These are phyloP conservation scores for Phytopythium cucurbitacearum DNA, from an alignment of 352 stramenopile genomes.

Conservation along the genomic window DNA sequence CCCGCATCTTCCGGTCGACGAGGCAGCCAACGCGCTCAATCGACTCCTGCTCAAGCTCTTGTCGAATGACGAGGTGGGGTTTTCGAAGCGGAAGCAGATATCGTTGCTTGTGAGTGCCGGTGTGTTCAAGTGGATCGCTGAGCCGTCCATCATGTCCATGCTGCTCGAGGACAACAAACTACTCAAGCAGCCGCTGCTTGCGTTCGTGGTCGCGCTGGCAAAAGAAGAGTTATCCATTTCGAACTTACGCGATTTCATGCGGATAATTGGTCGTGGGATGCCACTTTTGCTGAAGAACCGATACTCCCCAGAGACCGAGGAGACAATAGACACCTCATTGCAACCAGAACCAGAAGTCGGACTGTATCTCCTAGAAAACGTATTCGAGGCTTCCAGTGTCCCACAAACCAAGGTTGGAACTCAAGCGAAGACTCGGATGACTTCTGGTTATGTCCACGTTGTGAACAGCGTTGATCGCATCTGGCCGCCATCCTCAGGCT, in stretches of 20 bases:
- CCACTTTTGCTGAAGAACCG: conserved; percentile 30
- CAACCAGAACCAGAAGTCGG: conserved; percentile 22
- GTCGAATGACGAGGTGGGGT: conserved; percentile 29
- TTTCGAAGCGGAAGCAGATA: conserved; percentile 49
- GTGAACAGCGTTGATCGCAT: conserved; percentile 50
- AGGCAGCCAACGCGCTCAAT: conserved; percentile 24
- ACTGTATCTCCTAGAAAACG: conserved; percentile 32
- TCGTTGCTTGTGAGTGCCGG: conserved; percentile 44
- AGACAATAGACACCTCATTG: neutral
- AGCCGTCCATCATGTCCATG: conserved; percentile 29
- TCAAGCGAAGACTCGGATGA: conserved; percentile 39
- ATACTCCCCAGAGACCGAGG: conserved; percentile 6
- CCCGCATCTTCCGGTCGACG: conserved; percentile 20
- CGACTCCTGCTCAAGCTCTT: conserved; percentile 44
- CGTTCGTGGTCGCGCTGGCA: conserved; percentile 38
- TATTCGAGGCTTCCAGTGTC: conserved; percentile 37
- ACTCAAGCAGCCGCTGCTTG: conserved; percentile 26
- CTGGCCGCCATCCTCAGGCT: conserved; percentile 70
- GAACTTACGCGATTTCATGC: conserved; percentile 47
- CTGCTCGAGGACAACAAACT: conserved; percentile 24
- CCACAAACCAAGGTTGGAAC: conserved; percentile 55
- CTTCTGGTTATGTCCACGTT: conserved; percentile 60
- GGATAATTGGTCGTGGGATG: conserved; percentile 50
- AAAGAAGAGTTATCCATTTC: conserved; percentile 46
- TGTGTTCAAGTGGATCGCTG: conserved; percentile 48